Evolutionary conservation across 139 green algal species (phyloP), one percentile per base, ranked within the genome.

Genomic region (Coelastrella sp.): DNA sequence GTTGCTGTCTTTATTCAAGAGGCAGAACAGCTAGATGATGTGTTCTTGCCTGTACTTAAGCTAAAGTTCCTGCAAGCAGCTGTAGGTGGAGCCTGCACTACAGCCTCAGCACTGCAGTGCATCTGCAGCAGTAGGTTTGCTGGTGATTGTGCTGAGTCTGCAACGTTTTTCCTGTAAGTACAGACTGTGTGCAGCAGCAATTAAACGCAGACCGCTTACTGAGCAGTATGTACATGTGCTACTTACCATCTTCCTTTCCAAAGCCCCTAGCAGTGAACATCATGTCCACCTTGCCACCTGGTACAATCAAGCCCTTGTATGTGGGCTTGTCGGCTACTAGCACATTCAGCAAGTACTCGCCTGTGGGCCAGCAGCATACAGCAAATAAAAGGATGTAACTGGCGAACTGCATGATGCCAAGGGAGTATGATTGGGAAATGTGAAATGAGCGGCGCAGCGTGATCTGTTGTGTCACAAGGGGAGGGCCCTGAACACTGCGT

Each of bases 271-370:
- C 92, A 35, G 92, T 94, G 79, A 93, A 91, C 82, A 94, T 91
- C 83, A 94, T 92, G 78, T 94, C 92, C 72, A 91, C 87, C 90
- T 94, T 94, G 89, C 93, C 93, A 74, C 93, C 93, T 12, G 93
- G 93, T 60, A 95, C 90, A 79, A 95, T 92, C 58, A 94, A 74
- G 25, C 87, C 93, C 90, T 95, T 95, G 92, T 92, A 95, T 25
- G 91, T 93, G 70, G 90, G 88, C 91, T 95, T 95, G 90, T 82
- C 84, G 10, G 70, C 59, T 7, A 94, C 19, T 56, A 95, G 88
- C 78, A 90, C 91, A 87, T 90, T 75, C 9, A 95, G 86, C 58
- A 92, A 78, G 86, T 90, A 95, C 78, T 90, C 85, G 63, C 87
- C 78, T 91, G 82, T 78, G 73, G 15, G 35, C 63, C 63, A 70